These are phyloP conservation scores for Lichtheimia corymbifera DNA, from an alignment of 371 early-diverging fungal species.

Conservation along the genomic window DNA sequence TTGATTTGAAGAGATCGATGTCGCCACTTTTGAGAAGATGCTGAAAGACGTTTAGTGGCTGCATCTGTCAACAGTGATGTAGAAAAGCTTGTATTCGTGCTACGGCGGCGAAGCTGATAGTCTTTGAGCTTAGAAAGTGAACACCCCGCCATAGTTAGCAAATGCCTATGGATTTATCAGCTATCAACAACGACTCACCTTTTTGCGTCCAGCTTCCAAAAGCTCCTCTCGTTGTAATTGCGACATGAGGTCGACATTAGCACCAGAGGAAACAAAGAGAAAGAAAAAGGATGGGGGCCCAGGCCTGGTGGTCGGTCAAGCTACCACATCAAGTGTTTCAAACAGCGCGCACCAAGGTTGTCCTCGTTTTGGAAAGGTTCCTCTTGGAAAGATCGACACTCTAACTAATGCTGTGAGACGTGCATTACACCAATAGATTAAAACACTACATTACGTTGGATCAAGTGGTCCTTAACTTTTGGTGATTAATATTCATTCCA, in stretches of 20 bases:
- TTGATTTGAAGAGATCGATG: slow-evolving; percentile 2
- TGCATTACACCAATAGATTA: too few species aligned
- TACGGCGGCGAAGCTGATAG: slow-evolving; percentile 13
- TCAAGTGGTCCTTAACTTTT: too few species aligned
- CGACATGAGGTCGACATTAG: slow-evolving; percentile 8
- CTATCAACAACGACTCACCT: slow-evolving; percentile 2
- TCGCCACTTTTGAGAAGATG: slow-evolving; percentile 8
- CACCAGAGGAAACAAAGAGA: not conserved
- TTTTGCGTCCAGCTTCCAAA: slow-evolving; percentile 11
- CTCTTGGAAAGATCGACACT: too few species aligned
- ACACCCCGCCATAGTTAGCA: not conserved
- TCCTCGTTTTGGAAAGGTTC: too few species aligned
- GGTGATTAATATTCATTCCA: too few species aligned
- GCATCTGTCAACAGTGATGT: not conserved
- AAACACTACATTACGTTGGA: too few species aligned
- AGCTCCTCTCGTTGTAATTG: slow-evolving; percentile 15
- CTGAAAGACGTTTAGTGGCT: not conserved
- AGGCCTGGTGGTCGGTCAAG: too few species aligned
- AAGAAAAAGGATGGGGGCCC: not conserved
- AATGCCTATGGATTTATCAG: not conserved
- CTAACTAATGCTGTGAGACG: too few species aligned
- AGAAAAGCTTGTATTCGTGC: slow-evolving; percentile 8
- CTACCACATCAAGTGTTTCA: too few species aligned
- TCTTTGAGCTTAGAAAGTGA: slow-evolving; percentile 12
- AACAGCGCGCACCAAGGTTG: too few species aligned